Evolutionary conservation across 2,329 filamentous ascomycete species (phyloP), one percentile per base, ranked within the genome.

Genomic region (Xylaria sp.): DNA sequence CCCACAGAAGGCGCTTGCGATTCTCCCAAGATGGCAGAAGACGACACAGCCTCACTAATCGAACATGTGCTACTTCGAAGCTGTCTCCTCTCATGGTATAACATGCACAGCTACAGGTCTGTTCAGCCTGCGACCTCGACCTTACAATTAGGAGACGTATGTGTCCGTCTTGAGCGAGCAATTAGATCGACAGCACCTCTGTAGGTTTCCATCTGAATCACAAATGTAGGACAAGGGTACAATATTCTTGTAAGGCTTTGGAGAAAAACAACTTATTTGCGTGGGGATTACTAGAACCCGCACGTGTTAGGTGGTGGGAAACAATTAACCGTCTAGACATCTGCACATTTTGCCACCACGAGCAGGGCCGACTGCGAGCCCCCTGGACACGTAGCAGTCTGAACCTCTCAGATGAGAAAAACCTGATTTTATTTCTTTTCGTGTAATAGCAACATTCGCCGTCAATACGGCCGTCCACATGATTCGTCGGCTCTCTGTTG

Each of bases 381-480:
- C 63, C 73, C 59, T 69, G 64, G 67, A 68, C 67, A 71, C 64
- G 66, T 55, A 67, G 71, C 69, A 73, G 69, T 73, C 72, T 72
- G 71, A 71, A 74, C 73, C 76, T 76, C 76, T 76, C 76, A 78
- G 76, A 77, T 76, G 77, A 73, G 61, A 65, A 76, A 78, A 78
- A 78, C 75, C 76, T 78, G 75, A 77, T 78, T 79, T 78, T 79
- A 78, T 77, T 77, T 76, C 72, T 79, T 79, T 78, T 78, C 76
- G 74, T 75, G 73, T 78, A 78, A 76, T 76, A 78, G 72, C 76
- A 77, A 75, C 76, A 76, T 76, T 73, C 71, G 73, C 74, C 75
- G 70, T 74, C 75, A 72, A 73, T 73, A 75, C 70, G 67, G 70
- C 73, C 73, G 59, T 72, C 70, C 65, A 72, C 73, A 72, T 73